Evolutionary conservation across 805 yeast species (phyloP).

Genomic region (Millerago galiae): DNA sequence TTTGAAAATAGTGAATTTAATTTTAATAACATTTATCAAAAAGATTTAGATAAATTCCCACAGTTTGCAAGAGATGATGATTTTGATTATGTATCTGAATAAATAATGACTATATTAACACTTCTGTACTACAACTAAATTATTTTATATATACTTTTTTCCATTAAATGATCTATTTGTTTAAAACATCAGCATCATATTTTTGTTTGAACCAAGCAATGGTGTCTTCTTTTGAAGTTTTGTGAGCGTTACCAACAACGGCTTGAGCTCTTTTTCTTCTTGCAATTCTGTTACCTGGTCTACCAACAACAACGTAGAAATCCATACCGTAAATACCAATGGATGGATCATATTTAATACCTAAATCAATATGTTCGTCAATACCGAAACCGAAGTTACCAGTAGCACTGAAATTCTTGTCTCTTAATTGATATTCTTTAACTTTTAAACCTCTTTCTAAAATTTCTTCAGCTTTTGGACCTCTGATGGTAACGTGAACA

Average conservation of each 20-base stretch:
- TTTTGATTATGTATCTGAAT: conserved; percentile 23
- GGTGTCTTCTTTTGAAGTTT: conserved; percentile 87
- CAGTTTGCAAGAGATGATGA: conserved; percentile 20
- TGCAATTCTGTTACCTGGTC: conserved; percentile 98
- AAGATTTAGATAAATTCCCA: conserved; percentile 19
- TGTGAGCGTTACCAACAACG: conserved; percentile 87
- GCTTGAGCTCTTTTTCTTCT: conserved; percentile 96
- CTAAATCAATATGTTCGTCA: conserved; percentile 98
- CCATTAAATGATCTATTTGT: conserved; percentile 45
- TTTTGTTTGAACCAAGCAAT: conserved; percentile 99
- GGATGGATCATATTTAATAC: conserved; percentile 99
- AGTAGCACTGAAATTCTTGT: conserved; percentile 94
- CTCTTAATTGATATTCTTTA: conserved; percentile 96
- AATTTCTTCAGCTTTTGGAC: conserved; percentile 99
- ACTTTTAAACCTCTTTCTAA: conserved; percentile 99
- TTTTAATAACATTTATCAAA: conserved; percentile 22
- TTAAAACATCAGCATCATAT: conserved; percentile 97
- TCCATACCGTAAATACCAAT: conserved; percentile 99
- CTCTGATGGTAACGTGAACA: conserved; percentile 98
- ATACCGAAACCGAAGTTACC: conserved; percentile 99
- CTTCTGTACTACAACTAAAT: background rate
- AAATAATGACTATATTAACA: background rate
- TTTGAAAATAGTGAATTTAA: conserved; percentile 17
- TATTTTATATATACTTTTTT: conserved; percentile 5
- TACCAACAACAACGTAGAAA: conserved; percentile 98